Conservation (phyloP, 2,329 filamentous ascomycete species). For the Penicillium sp. region DNA sequence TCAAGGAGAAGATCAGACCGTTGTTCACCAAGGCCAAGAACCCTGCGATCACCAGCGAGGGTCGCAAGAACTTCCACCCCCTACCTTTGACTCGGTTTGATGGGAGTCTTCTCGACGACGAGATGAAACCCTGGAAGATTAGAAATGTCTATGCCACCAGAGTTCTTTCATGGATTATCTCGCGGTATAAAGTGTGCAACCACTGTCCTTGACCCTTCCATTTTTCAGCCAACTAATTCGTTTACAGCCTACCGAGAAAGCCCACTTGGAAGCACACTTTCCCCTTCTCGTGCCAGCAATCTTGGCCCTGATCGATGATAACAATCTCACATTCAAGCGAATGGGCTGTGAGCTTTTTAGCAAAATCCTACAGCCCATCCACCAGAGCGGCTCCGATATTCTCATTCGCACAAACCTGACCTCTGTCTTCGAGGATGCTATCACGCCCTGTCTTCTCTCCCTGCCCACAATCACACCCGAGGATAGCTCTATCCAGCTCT, state of each 20-base stretch:
- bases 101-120: slow-evolving; percentile 39
- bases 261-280: slow-evolving; percentile 48
- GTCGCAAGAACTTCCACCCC: slow-evolving; percentile 50
- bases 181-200: slow-evolving; percentile 42
- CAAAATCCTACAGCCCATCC: slow-evolving; percentile 41
- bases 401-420: slow-evolving; percentile 48
- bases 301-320: slow-evolving; percentile 50
- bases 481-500: slow-evolving; percentile 66
- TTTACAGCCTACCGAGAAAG: slow-evolving; percentile 32
- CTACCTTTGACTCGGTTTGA: slow-evolving; percentile 43
- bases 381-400: slow-evolving; percentile 43
- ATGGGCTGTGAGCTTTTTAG: slow-evolving; percentile 44
- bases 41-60: slow-evolving; percentile 47
- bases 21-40: slow-evolving; percentile 49
- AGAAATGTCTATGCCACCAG: slow-evolving; percentile 41
- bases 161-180: slow-evolving; percentile 41
- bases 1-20: slow-evolving; percentile 43
- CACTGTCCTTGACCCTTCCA: background rate
- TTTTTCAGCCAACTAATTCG: slow-evolving; percentile 12
- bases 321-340: slow-evolving; percentile 41
- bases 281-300: slow-evolving; percentile 50
- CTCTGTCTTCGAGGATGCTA: slow-evolving; percentile 51
- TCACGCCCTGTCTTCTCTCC: slow-evolving; percentile 69
- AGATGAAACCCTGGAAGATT: slow-evolving; percentile 46
- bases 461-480: slow-evolving; percentile 78